A percentile compares a stretch with the other conserved stretches of the same genome.
Conservation (phyloP, 257 asterid species). For the Plantago elongata region DNA sequence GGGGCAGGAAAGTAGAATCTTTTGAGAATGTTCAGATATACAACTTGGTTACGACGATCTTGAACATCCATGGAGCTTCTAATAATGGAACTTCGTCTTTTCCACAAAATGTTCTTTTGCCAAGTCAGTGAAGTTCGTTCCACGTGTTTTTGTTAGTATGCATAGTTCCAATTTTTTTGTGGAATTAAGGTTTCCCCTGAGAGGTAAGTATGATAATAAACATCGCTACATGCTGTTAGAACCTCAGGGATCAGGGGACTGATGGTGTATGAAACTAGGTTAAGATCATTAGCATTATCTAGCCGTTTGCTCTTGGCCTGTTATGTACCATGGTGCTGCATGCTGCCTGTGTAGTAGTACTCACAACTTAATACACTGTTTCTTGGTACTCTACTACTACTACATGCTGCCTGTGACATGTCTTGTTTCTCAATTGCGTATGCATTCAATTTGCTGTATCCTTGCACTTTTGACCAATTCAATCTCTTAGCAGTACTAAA, state of each 20-base stretch:
- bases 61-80: constrained; percentile 53
- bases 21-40: constrained; percentile 77
- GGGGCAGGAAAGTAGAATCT: constrained; percentile 59
- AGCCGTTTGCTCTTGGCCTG: neutral
- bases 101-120: constrained; percentile 50
- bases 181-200: neutral
- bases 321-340: neutral
- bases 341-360: too few relatives aligned
- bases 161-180: neutral
- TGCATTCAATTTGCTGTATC: too few relatives aligned
- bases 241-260: too few relatives aligned
- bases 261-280: constrained; percentile 7
- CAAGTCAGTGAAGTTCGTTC: constrained; percentile 30
- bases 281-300: neutral
- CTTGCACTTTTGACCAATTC: too few relatives aligned
- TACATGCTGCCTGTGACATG: too few relatives aligned
- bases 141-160: neutral
- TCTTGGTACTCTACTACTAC: too few relatives aligned
- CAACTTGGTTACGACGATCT: constrained; percentile 53
- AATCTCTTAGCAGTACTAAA: too few relatives aligned
- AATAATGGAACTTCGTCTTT: constrained; percentile 61
- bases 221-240: neutral
- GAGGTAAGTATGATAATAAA: constrained; percentile 2
- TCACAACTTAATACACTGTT: too few relatives aligned
- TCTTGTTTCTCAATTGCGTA: too few relatives aligned